A percentile compares a stretch with the other conserved stretches of the same genome.
Conservation (phyloP, 768 basidiomycete species). For the Lenzites betulinus region DNA sequence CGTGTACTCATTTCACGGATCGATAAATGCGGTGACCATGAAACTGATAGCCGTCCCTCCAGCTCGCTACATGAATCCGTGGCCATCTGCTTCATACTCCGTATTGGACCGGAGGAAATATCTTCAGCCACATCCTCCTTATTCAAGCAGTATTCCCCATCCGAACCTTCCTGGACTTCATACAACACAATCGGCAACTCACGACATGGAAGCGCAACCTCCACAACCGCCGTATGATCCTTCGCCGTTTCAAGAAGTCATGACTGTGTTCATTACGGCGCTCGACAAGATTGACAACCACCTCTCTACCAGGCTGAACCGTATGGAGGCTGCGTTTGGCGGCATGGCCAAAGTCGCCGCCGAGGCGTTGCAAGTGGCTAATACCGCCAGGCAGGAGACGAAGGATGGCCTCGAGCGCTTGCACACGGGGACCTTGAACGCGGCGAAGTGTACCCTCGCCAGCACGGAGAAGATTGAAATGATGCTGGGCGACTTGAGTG, state of each 20-base stretch:
- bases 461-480: constrained; percentile 2
- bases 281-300: neutral
- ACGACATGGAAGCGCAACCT: neutral
- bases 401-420: constrained; percentile 11
- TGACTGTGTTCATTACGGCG: neutral
- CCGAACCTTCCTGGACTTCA: neutral
- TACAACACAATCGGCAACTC: neutral
- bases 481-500: neutral
- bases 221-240: neutral
- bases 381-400: constrained; percentile 5
- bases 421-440: constrained; percentile 5
- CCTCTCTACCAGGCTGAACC: neutral
- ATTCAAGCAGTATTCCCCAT: no score
- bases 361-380: constrained; percentile 2
- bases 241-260: neutral
- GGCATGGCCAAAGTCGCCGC: neutral
- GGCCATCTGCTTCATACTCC: neutral
- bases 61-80: neutral
- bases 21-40: neutral
- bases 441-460: neutral
- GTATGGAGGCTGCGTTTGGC: constrained; percentile 1
- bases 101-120: neutral
- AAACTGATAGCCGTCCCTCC: neutral
- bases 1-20: no score
- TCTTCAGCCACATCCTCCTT: neutral